These are phyloP conservation scores for Podospora pseudoanserina DNA, from an alignment of 495 filamentous ascomycete species.

Conservation along the genomic window DNA sequence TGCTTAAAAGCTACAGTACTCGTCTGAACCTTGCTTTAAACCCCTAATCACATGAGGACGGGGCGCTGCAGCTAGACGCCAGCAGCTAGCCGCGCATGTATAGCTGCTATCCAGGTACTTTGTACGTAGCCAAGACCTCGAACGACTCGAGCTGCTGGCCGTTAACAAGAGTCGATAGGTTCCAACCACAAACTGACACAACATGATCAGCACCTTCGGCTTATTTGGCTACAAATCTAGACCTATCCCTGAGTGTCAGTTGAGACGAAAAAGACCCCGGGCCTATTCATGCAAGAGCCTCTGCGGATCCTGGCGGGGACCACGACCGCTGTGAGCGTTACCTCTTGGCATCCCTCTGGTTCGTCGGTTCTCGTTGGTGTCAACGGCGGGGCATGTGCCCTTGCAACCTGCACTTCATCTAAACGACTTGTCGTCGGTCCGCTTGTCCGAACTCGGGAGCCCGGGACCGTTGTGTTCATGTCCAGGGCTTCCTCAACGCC, in stretches of 20 bases:
- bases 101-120: background rate
- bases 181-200: background rate
- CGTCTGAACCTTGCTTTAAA: no score
- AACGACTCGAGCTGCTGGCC: background rate
- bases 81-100: background rate
- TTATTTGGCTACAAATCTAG: background rate
- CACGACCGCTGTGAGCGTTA: background rate
- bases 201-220: background rate
- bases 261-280: no score
- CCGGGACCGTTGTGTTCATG: background rate
- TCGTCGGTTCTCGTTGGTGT: background rate
- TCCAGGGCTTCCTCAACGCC: background rate
- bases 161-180: background rate
- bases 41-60: background rate
- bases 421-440: background rate
- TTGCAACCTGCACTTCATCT: background rate
- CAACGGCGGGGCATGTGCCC: background rate
- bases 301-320: background rate
- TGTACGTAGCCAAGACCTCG: background rate
- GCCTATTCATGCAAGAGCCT: background rate
- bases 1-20: no score
- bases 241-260: background rate
- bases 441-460: conserved; percentile 3
- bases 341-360: background rate
- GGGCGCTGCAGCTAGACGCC: background rate